Base-by-base conservation (phyloP, 257 asterid species). In the Pogostemon cablin region DNA sequence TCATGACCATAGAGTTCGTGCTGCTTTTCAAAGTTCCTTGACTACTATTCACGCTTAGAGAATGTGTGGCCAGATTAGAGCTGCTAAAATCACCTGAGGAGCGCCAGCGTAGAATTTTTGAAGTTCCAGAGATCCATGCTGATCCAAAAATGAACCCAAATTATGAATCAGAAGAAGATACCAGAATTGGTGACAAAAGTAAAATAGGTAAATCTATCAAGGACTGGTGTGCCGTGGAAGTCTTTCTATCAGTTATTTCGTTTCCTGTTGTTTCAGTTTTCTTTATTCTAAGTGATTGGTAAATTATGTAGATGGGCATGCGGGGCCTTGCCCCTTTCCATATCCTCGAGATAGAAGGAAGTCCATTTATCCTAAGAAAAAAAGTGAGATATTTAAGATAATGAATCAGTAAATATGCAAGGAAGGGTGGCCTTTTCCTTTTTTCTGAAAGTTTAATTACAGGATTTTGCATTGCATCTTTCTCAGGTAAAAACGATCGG, bases 61-160 rank as follows among this genome's bases (percentile, higher is more conserved):
- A 84, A 76, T 83, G 78, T 70, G 81, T 82, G 57, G 80, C 77
- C 68, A 86, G 79, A 73, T 65, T 89, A 53, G 86, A 91, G 80
- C 84, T 79, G 56, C 81, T 95, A 62, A 88, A 84, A 79, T 86
- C 85, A 49, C 93, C 98, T 0, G 88, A 85, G 80, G 97, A 91
- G 77, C 87, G 87, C 66, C 90, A 72, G 58, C 87, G 88, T 63
- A 84, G 92, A 73, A 79, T 85, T 42, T 63, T 83, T 56, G 86
- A 84, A 83, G 79, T 85, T 77, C 95, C 96, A 48, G 86, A 80
- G 71, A 83, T 95, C 72, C 95, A 89, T 52, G 80, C 88, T 75
- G 99, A 88, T 83, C 93, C 89, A 57, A 88, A 77, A 83, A 88
- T 95, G 96, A 71, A 76, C 81, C 96, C 96, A 39, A 55, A 75